Evolutionary conservation across 2,329 filamentous ascomycete genomes (phyloP), one percentile per base, ranked within the genome.

Genomic region (Botrytis sinoallii): DNA sequence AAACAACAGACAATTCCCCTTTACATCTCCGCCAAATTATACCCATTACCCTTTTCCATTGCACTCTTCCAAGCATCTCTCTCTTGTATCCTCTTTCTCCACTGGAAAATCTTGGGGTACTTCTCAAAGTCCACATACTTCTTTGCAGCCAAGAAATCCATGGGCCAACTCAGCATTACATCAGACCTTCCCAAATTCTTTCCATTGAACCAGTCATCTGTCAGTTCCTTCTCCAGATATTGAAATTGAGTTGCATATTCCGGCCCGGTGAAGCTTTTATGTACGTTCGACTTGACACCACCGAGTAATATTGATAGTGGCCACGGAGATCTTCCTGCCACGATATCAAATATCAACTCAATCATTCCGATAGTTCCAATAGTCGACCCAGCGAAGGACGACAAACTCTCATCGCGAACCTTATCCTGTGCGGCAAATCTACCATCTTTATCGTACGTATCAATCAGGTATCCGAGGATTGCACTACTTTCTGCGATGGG

Each of bases 151-250:
- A 81, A 78, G 25, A 79, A 76, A 73, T 83, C 82, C 76, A 83
- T 74, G 0, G 80, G 79, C 75, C 77, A 84, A 65, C 75, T 81
- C 66, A 83, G 59, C 73, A 81, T 81, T 22, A 83, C 75, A 79
- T 83, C 82, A 16, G 76, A 74, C 70, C 81, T 76, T 6, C 82
- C 82, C 25, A 81, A 73, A 20, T 76, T 57, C 65, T 75, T 73
- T 9, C 82, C 82, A 71, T 79, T 79, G 59, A 81, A 81, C 79
- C 78, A 81, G 22, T 77, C 74, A 18, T 78, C 77, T 14, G 74
- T 77, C 57, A 81, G 72, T 64, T 80, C 75, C 16, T 64, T 68
- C 73, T 80, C 75, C 69, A 81, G 55, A 66, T 75, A 78, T 35
- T 64, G 46, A 61, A 81, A 61, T 32, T 64, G 71, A 32, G 76